Evolutionary conservation across 1,139 yeast genomes (phyloP).

Genomic region (Magnusiomyces tetraspermus): DNA sequence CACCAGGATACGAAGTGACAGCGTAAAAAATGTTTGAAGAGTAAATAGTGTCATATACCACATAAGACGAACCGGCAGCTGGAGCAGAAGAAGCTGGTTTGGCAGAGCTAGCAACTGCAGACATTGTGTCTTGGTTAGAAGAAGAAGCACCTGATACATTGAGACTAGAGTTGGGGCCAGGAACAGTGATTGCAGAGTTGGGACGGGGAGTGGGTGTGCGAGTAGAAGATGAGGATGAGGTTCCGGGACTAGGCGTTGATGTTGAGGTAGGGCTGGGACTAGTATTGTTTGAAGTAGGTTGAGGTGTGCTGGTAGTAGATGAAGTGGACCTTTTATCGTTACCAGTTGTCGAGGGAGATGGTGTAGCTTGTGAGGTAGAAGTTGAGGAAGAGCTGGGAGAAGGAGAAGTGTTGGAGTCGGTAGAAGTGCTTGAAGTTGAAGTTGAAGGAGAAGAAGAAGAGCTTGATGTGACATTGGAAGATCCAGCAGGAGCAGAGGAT

Average conservation of each 20-base stretch:
- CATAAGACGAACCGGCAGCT: no score
- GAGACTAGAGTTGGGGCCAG: background rate
- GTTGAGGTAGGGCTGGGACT: background rate
- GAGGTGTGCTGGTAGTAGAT: background rate
- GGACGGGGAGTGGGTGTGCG: background rate
- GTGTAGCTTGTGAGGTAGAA: background rate
- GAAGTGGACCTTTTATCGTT: background rate
- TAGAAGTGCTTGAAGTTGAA: background rate
- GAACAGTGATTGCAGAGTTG: background rate
- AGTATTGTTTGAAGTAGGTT: background rate
- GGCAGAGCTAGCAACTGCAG: no score
- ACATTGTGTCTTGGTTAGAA: no score
- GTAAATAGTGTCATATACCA: no score
- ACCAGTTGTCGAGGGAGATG: background rate
- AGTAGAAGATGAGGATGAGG: background rate
- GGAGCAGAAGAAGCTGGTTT: no score
- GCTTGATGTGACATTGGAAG: background rate
- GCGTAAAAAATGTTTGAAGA: no score
- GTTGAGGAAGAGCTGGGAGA: background rate
- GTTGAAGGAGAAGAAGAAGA: background rate
- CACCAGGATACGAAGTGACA: no score
- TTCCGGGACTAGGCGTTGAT: background rate
- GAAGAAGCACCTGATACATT: background rate
- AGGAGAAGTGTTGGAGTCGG: background rate
- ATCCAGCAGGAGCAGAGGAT: background rate